Conservation (phyloP, 176 grass and related monocot species). For the Pontederia crassipes region DNA sequence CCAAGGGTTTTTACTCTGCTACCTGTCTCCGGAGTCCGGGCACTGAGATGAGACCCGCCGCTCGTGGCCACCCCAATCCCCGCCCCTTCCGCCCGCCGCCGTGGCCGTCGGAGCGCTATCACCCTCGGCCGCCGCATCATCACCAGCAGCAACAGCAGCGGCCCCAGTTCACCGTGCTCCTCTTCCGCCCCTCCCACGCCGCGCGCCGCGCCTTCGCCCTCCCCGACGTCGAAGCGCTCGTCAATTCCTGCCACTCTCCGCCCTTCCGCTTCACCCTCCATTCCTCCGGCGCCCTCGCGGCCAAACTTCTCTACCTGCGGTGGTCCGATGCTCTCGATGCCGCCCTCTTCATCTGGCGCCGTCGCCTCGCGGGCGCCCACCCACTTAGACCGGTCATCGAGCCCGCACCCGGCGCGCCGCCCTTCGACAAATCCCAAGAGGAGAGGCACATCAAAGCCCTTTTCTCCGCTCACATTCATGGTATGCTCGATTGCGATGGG, state of each 20-base stretch:
- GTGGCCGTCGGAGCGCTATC: neutral
- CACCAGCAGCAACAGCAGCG: neutral
- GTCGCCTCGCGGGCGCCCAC: conserved; percentile 62
- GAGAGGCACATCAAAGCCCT: conserved; percentile 29
- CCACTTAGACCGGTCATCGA: conserved; percentile 23
- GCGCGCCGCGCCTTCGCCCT: conserved; percentile 6
- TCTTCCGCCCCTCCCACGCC: conserved; percentile 15
- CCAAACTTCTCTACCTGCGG: conserved; percentile 28
- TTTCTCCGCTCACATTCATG: conserved; percentile 38
- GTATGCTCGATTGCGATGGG: conserved; percentile 31
- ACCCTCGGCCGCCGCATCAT: neutral
- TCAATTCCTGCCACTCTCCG: conserved; percentile 19
- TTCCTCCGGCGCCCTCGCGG: conserved; percentile 32
- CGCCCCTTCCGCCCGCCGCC: conserved; percentile 4
- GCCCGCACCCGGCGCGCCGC: conserved; percentile 1
- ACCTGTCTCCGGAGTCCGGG: neutral
- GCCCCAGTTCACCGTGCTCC: conserved; percentile 24
- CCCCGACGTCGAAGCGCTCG: conserved; percentile 37
- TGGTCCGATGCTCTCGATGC: conserved; percentile 37
- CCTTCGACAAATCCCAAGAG: conserved; percentile 14
- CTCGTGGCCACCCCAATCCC: neutral
- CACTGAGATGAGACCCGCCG: conserved; percentile 28
- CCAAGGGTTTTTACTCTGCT: neutral
- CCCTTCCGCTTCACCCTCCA: conserved; percentile 16
- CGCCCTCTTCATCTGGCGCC: conserved; percentile 44